Evolutionary conservation across 2,329 filamentous ascomycete species (phyloP).

Genomic region (Epichloe festucae): DNA sequence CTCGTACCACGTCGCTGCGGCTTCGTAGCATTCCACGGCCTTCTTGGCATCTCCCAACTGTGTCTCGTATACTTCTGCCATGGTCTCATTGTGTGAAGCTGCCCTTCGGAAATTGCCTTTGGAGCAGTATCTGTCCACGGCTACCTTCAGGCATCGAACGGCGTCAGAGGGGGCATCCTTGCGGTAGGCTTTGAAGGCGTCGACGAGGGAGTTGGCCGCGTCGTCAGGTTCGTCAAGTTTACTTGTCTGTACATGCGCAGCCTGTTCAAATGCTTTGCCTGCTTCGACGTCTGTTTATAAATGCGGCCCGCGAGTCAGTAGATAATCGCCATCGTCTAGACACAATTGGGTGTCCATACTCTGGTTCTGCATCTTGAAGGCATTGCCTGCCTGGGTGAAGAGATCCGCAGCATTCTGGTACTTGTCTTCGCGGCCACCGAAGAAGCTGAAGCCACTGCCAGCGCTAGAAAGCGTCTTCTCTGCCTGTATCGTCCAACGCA

Average conservation of each 20-base stretch:
- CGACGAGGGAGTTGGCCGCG: conserved; percentile 73
- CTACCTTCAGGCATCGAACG: conserved; percentile 62
- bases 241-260: conserved; percentile 65
- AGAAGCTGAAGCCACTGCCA: conserved; percentile 73
- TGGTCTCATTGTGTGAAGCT: conserved; percentile 77
- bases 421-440: conserved; percentile 77
- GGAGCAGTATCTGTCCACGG: conserved; percentile 74
- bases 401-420: conserved; percentile 80
- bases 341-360: conserved; percentile 35
- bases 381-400: conserved; percentile 80
- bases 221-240: conserved; percentile 87
- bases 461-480: conserved; percentile 70
- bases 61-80: conserved; percentile 75
- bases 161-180: conserved; percentile 76
- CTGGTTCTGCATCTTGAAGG: conserved; percentile 76
- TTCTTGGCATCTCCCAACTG: conserved; percentile 66
- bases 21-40: conserved; percentile 73
- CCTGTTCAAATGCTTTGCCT: conserved; percentile 73
- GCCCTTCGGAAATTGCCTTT: conserved; percentile 88
- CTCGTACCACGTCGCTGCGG: conserved; percentile 81
- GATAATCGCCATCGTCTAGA: background rate
- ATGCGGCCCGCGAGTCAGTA: background rate
- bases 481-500: conserved; percentile 44
- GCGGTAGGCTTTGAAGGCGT: conserved; percentile 91
- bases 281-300: conserved; percentile 58